Evolutionary conservation across 73 alveolate species (phyloP), one percentile per base, ranked within the genome.

Genomic region (Durusdinium trenchii): DNA sequence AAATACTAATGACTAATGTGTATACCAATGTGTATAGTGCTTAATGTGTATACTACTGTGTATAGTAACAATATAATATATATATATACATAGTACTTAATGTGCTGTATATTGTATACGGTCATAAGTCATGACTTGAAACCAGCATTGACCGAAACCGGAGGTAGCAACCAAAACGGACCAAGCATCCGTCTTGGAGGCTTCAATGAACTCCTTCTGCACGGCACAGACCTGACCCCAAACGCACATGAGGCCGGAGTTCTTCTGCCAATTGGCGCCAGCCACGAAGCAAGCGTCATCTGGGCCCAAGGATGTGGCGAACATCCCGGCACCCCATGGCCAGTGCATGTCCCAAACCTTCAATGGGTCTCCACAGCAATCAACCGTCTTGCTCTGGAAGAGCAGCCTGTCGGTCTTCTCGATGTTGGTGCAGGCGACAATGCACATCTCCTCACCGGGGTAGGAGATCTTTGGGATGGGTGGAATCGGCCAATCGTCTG

Each of bases 311-410:
- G 98, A 93, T 46, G 98, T 93, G 90, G 98, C 98, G 92, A 93
- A 93, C 98, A 93, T 93, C 93, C 98, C 98, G 20, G 98, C 98
- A 36, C 99, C 98, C 99, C 99, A 94, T 28, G 99, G 99, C 99
- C 99, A 94, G 93, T 94, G 99, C 94, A 94, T 50, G 99, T 94
- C 67, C 82, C 93, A 60, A 20, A 94, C 51, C 86, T 94, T 67
- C 91, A 94, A 52, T 48, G 92, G 94, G 9, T 75, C 93, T 84
- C 99, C 99, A 32, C 91, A 94, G 93, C 91, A 73, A 83, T 76
- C 93, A 51, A 75, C 84, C 28, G 91, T 94, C 99, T 75, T 76
- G 93, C 76, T 94, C 93, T 76, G 99, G 99, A 75, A 94, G 69
- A 94, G 93, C 84, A 75, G 81, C 99, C 83, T 73, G 99, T 94